Percentiles rank a stretch among this genome's conserved stretches.
Evolutionary conservation across 2,329 filamentous ascomycete genomes (phyloP).

Genomic region (Myriangium duriaei): DNA sequence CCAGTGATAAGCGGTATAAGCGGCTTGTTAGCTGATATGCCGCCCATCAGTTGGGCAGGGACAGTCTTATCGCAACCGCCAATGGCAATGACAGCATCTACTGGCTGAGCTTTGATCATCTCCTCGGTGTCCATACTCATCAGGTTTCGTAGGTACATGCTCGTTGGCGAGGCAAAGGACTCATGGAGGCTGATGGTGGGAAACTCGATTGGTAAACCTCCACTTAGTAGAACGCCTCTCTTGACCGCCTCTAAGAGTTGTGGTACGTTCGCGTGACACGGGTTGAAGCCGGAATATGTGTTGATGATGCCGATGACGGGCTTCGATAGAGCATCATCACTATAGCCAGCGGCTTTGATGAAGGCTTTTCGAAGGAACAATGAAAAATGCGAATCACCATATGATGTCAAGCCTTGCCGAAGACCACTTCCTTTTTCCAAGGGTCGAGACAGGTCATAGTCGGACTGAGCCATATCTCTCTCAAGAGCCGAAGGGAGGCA

Average conservation of each 20-base stretch:
- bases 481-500: no score
- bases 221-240: constrained; percentile 53
- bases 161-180: constrained; percentile 56
- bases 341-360: constrained; percentile 64
- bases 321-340: constrained; percentile 55
- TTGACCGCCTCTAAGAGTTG: constrained; percentile 60
- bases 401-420: constrained; percentile 52
- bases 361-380: constrained; percentile 65
- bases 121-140: constrained; percentile 75
- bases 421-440: constrained; percentile 42
- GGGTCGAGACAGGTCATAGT: constrained; percentile 48
- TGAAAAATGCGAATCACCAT: constrained; percentile 63
- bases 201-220: constrained; percentile 59
- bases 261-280: constrained; percentile 60
- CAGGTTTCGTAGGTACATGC: constrained; percentile 61
- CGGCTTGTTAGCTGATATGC: constrained; percentile 61
- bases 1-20: constrained; percentile 57
- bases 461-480: constrained; percentile 13
- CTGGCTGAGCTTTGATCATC: constrained; percentile 60
- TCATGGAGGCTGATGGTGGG: constrained; percentile 63
- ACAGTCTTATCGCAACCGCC: constrained; percentile 66
- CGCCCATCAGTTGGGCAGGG: constrained; percentile 63
- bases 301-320: constrained; percentile 67
- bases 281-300: constrained; percentile 61
- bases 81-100: constrained; percentile 55